phyloP scores from a whole-genome alignment of 2,329 filamentous ascomycete genomes.

The Clonostachys byssicola region DNA sequence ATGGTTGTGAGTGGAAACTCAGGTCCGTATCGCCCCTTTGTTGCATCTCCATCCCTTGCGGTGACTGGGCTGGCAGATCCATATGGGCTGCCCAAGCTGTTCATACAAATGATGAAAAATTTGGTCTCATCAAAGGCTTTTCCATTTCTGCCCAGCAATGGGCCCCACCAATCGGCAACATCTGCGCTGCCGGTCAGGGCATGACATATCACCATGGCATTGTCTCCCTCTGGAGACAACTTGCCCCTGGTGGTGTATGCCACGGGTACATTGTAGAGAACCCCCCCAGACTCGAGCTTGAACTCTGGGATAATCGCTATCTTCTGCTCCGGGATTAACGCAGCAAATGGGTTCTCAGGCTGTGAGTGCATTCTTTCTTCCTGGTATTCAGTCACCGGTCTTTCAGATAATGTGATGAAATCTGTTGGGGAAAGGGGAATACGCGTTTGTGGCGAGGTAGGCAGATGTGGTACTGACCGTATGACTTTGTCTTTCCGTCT shows the following conservation, averaged over 20 bases:
- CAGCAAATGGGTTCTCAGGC: constrained; percentile 86
- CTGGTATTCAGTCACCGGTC: constrained; percentile 57
- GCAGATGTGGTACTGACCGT: no score
- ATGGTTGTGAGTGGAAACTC: constrained; percentile 96
- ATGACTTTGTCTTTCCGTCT: no score
- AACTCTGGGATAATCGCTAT: constrained; percentile 86
- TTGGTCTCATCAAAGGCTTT: constrained; percentile 76
- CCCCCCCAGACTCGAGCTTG: constrained; percentile 87
- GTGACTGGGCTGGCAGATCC: constrained; percentile 87
- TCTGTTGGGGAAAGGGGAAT: no score
- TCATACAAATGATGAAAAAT: constrained; percentile 85
- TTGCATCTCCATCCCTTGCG: constrained; percentile 73
- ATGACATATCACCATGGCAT: constrained; percentile 76
- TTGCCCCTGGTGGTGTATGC: constrained; percentile 64
- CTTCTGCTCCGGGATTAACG: constrained; percentile 82
- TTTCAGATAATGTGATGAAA: no score
- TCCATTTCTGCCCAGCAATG: constrained; percentile 71
- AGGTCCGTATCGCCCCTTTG: constrained; percentile 78
- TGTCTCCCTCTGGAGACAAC: constrained; percentile 54
- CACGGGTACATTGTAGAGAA: constrained; percentile 69
- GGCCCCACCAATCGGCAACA: constrained; percentile 86
- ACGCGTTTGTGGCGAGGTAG: no score
- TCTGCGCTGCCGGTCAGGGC: constrained; percentile 82
- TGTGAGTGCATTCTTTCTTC: constrained; percentile 64
- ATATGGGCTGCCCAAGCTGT: constrained; percentile 81